These are phyloP conservation scores for Zygosaccharomyces gambellarensis DNA, from an alignment of 805 yeast species.

Conservation along the genomic window DNA sequence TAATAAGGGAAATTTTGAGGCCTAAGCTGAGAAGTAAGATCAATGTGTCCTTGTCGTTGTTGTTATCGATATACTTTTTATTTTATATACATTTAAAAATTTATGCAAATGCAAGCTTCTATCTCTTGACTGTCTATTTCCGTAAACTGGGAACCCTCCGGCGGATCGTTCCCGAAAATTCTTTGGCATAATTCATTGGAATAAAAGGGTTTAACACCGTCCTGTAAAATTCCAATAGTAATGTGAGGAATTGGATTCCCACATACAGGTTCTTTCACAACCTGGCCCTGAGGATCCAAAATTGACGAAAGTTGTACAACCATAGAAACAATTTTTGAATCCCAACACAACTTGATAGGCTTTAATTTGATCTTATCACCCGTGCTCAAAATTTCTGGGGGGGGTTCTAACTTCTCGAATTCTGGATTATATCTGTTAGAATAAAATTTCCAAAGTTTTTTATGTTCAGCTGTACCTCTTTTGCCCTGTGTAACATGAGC, in stretches of 20 bases:
- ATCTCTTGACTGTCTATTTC: slow-evolving; percentile 11
- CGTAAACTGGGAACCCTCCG: slow-evolving; percentile 8
- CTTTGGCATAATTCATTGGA: slow-evolving; percentile 42
- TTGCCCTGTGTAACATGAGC: slow-evolving; percentile 42
- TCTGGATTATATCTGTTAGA: slow-evolving; percentile 19
- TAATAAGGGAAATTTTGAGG: slow-evolving; percentile 61
- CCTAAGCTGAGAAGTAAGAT: not conserved
- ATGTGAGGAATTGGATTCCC: slow-evolving; percentile 56
- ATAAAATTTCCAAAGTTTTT: slow-evolving; percentile 29
- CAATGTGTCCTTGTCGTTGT: not conserved
- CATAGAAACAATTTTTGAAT: slow-evolving; percentile 49
- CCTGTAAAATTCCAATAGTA: slow-evolving; percentile 59
- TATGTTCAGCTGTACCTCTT: slow-evolving; percentile 26
- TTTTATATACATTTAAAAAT: slow-evolving; percentile 9
- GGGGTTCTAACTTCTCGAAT: slow-evolving; percentile 8
- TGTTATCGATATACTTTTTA: not conserved
- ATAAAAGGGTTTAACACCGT: slow-evolving; percentile 45
- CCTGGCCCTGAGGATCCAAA: slow-evolving; percentile 10
- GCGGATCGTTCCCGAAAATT: slow-evolving; percentile 5
- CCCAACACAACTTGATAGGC: slow-evolving; percentile 46
- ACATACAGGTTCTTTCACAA: slow-evolving; percentile 23
- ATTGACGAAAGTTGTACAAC: slow-evolving; percentile 37
- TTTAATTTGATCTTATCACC: slow-evolving; percentile 38
- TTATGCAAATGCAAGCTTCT: slow-evolving; percentile 20
- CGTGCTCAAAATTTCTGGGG: slow-evolving; percentile 15